Evolutionary conservation across 441 rosid species (phyloP), one percentile per base, ranked within the genome.

Genomic region (Jatropha podagrica): DNA sequence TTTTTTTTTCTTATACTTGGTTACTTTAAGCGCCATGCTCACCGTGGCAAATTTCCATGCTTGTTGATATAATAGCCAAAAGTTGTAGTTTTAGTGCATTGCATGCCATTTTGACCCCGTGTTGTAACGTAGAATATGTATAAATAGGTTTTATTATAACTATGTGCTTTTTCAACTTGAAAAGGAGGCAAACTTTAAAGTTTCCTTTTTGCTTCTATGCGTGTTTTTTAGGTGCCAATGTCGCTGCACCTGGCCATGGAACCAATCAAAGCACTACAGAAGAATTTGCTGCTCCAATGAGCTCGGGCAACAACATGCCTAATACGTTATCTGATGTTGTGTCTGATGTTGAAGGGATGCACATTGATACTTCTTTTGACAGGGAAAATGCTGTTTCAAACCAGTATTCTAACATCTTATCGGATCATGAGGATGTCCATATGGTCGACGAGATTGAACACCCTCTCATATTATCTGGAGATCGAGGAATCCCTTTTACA

Each of bases 401-500:
- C 66, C 82, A 82, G 60, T 80, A 77, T 76, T 78, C 81, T 48
- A 76, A 55, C 69, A 59, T 44, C 69, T 37, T 69, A 71, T 55
- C 60, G 59, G 83, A 81, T 80, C 67, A 68, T 48, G 88, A 84
- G 73, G 84, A 85, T 69, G 52, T 77, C 64, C 69, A 70, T 74
- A 79, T 85, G 82, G 84, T 82, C 72, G 86, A 88, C 68, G 89
- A 81, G 77, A 74, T 83, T 74, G 91, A 91, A 70, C 85, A 80
- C 78, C 89, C 96, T 40, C 83, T 82, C 62, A 69, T 86, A 62
- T 69, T 85, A 62, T 81, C 90, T 62, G 83, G 90, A 74, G 84
- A 86, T 55, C 80, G 60, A 38, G 96, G 91, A 85, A 87, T 68
- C 56, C 98, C 99, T 71, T 94, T 96, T 85, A 90, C 97, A 7